Evolutionary conservation across 2,329 filamentous ascomycete species (phyloP).

Genomic region (Phyllosticta capitalensis): DNA sequence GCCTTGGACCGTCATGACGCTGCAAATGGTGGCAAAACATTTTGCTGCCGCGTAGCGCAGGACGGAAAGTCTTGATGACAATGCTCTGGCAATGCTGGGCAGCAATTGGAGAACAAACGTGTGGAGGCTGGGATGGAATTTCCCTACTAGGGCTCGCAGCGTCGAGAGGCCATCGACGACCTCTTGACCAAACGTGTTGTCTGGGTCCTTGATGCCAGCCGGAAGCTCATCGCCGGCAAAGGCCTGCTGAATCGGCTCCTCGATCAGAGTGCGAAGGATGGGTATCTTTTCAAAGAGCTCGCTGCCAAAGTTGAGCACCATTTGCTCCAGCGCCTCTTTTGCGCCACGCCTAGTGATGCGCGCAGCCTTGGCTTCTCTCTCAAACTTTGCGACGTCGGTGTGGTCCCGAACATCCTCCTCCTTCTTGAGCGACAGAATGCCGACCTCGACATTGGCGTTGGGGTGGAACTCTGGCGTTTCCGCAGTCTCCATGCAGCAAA

Average conservation of each 20-base stretch:
- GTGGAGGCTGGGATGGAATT: slow-evolving; percentile 64
- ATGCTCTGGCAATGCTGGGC: slow-evolving; percentile 74
- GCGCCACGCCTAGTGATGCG: slow-evolving; percentile 85
- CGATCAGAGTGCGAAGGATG: slow-evolving; percentile 70
- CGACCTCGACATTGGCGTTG: slow-evolving; percentile 66
- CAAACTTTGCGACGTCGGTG: slow-evolving; percentile 81
- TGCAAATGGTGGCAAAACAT: slow-evolving; percentile 94
- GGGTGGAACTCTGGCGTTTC: slow-evolving; percentile 92
- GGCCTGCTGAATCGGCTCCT: slow-evolving; percentile 64
- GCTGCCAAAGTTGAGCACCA: slow-evolving; percentile 69
- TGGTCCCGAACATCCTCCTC: slow-evolving; percentile 94
- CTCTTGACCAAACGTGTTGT: slow-evolving; percentile 73
- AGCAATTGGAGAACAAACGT: slow-evolving; percentile 74
- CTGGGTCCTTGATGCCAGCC: slow-evolving; percentile 60
- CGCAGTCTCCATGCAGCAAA: slow-evolving; percentile 93
- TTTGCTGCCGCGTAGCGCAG: slow-evolving; percentile 96
- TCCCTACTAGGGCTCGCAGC: slow-evolving; percentile 86
- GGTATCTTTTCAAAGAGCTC: slow-evolving; percentile 75
- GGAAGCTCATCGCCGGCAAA: slow-evolving; percentile 63
- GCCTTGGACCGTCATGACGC: slow-evolving; percentile 85
- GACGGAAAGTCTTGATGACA: slow-evolving; percentile 81
- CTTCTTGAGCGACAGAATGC: slow-evolving; percentile 88
- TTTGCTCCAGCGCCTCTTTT: slow-evolving; percentile 84
- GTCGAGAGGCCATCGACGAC: slow-evolving; percentile 91
- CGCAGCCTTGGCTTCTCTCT: slow-evolving; percentile 78